These are phyloP conservation scores for Ceratocystis eucalypticola DNA, from an alignment of 2,329 filamentous ascomycete genomes.

Conservation along the genomic window DNA sequence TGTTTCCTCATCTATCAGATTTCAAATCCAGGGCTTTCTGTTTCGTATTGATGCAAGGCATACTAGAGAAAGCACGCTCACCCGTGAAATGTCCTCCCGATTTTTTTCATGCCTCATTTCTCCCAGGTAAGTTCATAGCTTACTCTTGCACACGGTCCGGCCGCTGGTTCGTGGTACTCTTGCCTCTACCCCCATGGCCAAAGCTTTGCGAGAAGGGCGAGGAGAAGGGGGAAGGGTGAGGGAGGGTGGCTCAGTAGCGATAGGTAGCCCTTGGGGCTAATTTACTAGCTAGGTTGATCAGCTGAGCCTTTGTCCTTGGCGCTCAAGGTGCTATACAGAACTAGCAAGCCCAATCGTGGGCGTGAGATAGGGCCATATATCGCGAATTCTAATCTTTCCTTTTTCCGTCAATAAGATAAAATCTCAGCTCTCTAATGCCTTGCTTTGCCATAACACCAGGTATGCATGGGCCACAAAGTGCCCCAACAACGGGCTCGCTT, in stretches of 20 bases:
- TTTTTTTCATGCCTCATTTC: neutral
- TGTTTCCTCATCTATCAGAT: neutral
- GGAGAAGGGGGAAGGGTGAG: neutral
- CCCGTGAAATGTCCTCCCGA: neutral
- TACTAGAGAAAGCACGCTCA: neutral
- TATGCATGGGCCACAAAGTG: neutral
- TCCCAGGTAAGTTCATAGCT: neutral
- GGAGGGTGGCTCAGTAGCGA: neutral
- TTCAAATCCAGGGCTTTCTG: neutral
- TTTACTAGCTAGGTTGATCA: neutral
- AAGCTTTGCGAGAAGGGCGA: neutral
- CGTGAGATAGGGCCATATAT: neutral
- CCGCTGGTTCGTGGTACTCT: neutral
- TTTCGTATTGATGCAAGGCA: neutral
- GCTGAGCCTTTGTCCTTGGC: neutral
- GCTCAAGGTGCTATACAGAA: neutral
- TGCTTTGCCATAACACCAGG: constrained; percentile 3
- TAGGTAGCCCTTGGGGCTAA: neutral
- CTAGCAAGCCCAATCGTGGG: neutral
- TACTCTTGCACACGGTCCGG: neutral
- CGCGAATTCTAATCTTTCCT: neutral
- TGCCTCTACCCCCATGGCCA: neutral
- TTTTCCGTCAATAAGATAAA: neutral
- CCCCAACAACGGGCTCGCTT: neutral
- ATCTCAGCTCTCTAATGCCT: neutral